Conservation (phyloP, 2,329 filamentous ascomycete genomes). For the Colletotrichum godetiae region DNA sequence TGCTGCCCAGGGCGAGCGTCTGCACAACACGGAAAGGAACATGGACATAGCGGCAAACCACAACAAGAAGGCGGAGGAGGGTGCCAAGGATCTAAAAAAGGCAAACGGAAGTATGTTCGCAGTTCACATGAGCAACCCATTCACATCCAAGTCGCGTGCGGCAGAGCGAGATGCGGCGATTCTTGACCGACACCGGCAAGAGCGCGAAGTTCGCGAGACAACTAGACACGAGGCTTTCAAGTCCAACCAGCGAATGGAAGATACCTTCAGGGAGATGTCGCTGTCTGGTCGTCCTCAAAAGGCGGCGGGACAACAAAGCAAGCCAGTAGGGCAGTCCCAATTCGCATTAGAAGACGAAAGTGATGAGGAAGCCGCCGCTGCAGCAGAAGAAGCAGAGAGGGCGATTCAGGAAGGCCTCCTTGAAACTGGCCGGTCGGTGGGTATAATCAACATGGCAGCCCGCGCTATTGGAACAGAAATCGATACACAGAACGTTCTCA, state of each 20-base stretch:
- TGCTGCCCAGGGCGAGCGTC: constrained; percentile 81
- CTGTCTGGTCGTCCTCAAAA: constrained; percentile 40
- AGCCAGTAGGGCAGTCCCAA: too few relatives aligned
- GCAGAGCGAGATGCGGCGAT: constrained; percentile 75
- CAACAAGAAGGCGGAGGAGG: constrained; percentile 81
- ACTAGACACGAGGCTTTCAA: constrained; percentile 64
- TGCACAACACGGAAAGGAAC: constrained; percentile 86
- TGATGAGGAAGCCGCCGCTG: too few relatives aligned
- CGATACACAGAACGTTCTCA: constrained; percentile 78
- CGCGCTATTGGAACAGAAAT: constrained; percentile 80
- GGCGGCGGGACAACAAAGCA: constrained; percentile 10
- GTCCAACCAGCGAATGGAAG: constrained; percentile 65
- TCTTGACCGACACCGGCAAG: constrained; percentile 74
- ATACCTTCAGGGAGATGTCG: constrained; percentile 53
- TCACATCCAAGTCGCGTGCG: constrained; percentile 76
- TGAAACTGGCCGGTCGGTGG: too few relatives aligned
- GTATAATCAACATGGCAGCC: too few relatives aligned
- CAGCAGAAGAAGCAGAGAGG: too few relatives aligned
- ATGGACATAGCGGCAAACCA: constrained; percentile 83
- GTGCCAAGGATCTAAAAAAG: constrained; percentile 84
- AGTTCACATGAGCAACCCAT: constrained; percentile 80
- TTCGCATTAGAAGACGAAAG: too few relatives aligned
- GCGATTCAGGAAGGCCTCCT: too few relatives aligned
- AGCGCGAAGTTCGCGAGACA: constrained; percentile 73
- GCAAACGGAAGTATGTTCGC: constrained; percentile 94